phyloP scores from a whole-genome alignment of 2,329 filamentous ascomycete species.

The Arthrobotrys entomopaga region DNA sequence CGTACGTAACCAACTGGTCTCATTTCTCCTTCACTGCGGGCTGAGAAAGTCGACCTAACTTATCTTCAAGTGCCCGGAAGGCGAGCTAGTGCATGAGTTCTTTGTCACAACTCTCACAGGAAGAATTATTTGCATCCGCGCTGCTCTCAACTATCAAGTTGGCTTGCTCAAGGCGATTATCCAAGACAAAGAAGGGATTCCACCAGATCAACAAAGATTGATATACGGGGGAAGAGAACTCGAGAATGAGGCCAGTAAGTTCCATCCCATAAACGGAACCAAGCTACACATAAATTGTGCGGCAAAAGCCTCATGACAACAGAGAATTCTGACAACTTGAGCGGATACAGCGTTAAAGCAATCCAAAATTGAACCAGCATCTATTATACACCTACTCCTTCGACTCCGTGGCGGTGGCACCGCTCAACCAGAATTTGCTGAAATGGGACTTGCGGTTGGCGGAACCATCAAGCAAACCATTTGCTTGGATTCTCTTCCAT shows the following conservation, averaged over 20 bases:
- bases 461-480: slow-evolving; percentile 64
- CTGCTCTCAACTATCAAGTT: slow-evolving; percentile 76
- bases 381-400: slow-evolving; percentile 3
- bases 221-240: slow-evolving; percentile 97
- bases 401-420: slow-evolving; percentile 2
- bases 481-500: slow-evolving; percentile 58
- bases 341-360: slow-evolving; percentile 14
- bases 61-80: neutral
- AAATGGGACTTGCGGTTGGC: slow-evolving; percentile 63
- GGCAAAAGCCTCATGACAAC: neutral
- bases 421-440: neutral
- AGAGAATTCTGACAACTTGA: neutral
- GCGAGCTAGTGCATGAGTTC: slow-evolving; percentile 71
- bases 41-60: neutral
- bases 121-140: slow-evolving; percentile 73
- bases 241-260: slow-evolving; percentile 77
- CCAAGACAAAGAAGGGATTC: slow-evolving; percentile 96
- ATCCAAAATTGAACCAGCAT: neutral
- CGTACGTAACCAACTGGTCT: neutral
- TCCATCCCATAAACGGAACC: no score
- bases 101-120: slow-evolving; percentile 85
- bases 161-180: slow-evolving; percentile 98
- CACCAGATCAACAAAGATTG: slow-evolving; percentile 92
- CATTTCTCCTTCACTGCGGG: no score
- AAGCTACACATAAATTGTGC: no score